Evolutionary conservation across 352 stramenopile genomes (phyloP).

Genomic region (Pythium rishiriense): DNA sequence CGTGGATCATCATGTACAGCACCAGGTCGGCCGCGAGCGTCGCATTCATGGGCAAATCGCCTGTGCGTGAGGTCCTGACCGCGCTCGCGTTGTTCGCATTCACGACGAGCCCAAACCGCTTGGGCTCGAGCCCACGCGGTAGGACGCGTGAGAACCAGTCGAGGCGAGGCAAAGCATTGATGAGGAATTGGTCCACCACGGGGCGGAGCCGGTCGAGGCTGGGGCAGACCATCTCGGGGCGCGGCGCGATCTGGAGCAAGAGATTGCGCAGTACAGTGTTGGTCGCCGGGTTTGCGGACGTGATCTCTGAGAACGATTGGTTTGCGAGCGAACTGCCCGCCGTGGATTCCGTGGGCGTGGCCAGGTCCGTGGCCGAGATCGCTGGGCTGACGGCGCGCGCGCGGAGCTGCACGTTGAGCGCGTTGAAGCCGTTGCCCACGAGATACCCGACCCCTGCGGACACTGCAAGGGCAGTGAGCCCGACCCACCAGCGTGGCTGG

Average conservation of each 20-base stretch:
- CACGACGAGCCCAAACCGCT: slow-evolving; percentile 7
- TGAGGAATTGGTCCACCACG: background rate
- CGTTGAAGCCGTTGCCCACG: slow-evolving; percentile 12
- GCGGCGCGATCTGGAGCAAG: background rate
- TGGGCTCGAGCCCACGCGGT: background rate
- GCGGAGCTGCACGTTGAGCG: slow-evolving; percentile 19
- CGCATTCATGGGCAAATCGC: slow-evolving; percentile 14
- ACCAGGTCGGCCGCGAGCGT: slow-evolving; percentile 14
- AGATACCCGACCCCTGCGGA: slow-evolving; percentile 1
- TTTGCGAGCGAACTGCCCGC: too few species aligned
- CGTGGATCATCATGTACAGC: slow-evolving; percentile 15
- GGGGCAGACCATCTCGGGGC: background rate
- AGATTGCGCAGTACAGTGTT: slow-evolving; percentile 15
- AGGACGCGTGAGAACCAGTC: slow-evolving; percentile 13
- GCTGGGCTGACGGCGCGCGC: background rate
- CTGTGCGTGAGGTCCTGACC: background rate
- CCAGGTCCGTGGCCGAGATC: slow-evolving; percentile 11
- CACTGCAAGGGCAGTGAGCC: background rate
- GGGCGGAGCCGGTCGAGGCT: background rate
- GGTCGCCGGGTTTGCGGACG: background rate
- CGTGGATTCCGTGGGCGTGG: too few species aligned
- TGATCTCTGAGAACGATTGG: background rate
- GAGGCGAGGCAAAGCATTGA: background rate
- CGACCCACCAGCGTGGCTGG: background rate
- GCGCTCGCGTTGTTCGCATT: slow-evolving; percentile 9